A percentile compares a stretch with the other conserved stretches of the same genome.
These are phyloP conservation scores for Pseudogymnoascus sp. DNA, from an alignment of 2,329 filamentous ascomycete genomes.

Conservation along the genomic window DNA sequence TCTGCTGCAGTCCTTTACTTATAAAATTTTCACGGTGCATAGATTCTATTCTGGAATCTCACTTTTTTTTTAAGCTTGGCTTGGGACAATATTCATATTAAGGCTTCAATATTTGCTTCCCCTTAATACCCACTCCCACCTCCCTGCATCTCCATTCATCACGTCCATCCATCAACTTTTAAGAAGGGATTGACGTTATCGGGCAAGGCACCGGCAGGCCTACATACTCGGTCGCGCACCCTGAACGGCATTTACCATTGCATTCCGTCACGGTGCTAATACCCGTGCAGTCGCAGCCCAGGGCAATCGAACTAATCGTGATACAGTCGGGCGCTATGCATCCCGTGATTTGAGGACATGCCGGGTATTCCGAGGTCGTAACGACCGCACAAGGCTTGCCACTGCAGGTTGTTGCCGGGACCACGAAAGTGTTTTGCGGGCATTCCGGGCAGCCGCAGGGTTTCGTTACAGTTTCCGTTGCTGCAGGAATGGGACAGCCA, in stretches of 20 bases:
- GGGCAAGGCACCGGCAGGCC: background rate
- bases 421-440: background rate
- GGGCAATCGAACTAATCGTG: background rate
- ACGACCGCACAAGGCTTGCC: background rate
- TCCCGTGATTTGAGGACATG: background rate
- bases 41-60: too few species aligned
- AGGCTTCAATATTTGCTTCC: background rate
- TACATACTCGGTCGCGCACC: background rate
- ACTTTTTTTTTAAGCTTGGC: background rate
- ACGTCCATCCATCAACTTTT: background rate
- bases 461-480: background rate
- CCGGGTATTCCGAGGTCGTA: background rate
- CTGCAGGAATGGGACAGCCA: background rate
- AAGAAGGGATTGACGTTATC: background rate
- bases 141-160: background rate
- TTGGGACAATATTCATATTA: background rate
- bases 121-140: background rate
- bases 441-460: background rate
- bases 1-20: background rate
- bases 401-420: background rate
- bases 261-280: slow-evolving; percentile 1
- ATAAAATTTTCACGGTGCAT: background rate
- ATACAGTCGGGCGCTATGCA: background rate
- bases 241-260: background rate
- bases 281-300: background rate